Evolutionary conservation across 2,329 filamentous ascomycete species (phyloP), one percentile per base, ranked within the genome.

Genomic region (Fusarium graminum): DNA sequence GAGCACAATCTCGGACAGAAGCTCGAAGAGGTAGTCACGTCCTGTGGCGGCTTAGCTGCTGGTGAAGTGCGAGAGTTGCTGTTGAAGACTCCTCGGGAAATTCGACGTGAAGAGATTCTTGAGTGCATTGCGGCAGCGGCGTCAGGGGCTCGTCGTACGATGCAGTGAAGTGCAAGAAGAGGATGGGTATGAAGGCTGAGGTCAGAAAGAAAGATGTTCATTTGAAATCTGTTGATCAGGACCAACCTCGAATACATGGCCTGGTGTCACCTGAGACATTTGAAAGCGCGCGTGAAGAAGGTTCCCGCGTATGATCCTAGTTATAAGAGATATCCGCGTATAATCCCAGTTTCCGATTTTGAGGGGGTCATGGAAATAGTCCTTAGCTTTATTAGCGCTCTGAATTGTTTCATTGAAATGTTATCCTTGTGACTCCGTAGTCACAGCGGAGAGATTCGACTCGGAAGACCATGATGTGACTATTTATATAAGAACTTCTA

Each of bases 1-100:
- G 51, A 73, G 16, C 65, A 73, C n/a, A 52, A 55, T 1, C 50
- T 72, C 3, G 69, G 70, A 22, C 44, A 25, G 14, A 29, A 7
- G 4, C 28, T 72, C 10, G 59, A 70, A 22, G 52, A 12, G 29
- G 11, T 51, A 30, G 34, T 40, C 36, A 38, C 32, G 11, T 40
- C n/a, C 13, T 63, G 68, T n/a, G 14, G 58, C 22, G 47, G 47
- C 0, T 30, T 59, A 10, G 30, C 57, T 39, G 47, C 39, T 13
- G 32, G 29, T 16, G 26, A 14, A 1, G 26, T 63, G 25, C 58
- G 44, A 26, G 55, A 51, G 25, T 7, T 65, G 26, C 17, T 72
- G 25, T 52, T n/a, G 7, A 55, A 30, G 25, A 39, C 59, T 28
- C 68, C 65, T 1, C 26, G 7, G 14, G 43, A 52, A 14, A 39